Conservation (phyloP, 2,329 filamentous ascomycete species). For the Endothia cerciana region DNA sequence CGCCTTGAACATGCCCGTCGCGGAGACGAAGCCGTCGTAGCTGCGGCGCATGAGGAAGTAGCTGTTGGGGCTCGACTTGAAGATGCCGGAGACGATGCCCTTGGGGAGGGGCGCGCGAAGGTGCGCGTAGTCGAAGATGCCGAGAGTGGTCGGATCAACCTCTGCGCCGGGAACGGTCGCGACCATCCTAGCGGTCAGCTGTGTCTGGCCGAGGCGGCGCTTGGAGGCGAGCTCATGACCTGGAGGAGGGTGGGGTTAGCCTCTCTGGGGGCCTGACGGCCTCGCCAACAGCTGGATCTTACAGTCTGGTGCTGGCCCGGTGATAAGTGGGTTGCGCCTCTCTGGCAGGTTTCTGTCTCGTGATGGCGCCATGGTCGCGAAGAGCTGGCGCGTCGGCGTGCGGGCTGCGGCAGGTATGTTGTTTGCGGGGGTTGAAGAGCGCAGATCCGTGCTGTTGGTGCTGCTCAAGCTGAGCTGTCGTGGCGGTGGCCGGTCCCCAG, state of each 20-base stretch:
- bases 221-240: slow-evolving; percentile 77
- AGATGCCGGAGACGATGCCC: slow-evolving; percentile 90
- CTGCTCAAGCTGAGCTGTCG: background rate
- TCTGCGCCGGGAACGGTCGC: slow-evolving; percentile 72
- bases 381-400: background rate
- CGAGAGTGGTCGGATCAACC: slow-evolving; percentile 73
- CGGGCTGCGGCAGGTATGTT: background rate
- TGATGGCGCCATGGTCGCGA: slow-evolving; percentile 31
- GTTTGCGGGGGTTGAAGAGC: too few relatives aligned
- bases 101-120: slow-evolving; percentile 90
- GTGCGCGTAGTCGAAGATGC: slow-evolving; percentile 94
- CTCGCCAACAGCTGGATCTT: slow-evolving; percentile 32
- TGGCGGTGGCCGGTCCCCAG: background rate
- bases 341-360: slow-evolving; percentile 42
- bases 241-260: slow-evolving; percentile 40
- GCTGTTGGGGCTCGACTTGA: slow-evolving; percentile 84
- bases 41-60: slow-evolving; percentile 97
- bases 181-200: slow-evolving; percentile 81
- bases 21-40: slow-evolving; percentile 81
- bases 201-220: slow-evolving; percentile 89
- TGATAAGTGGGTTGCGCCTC: slow-evolving; percentile 58
- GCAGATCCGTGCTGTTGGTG: background rate
- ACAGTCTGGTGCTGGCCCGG: slow-evolving; percentile 57
- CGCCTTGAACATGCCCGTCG: slow-evolving; percentile 91
- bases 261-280: background rate